Evolutionary conservation across 768 basidiomycete genomes (phyloP).

Genomic region (Boletus pseudo-olivaceus): DNA sequence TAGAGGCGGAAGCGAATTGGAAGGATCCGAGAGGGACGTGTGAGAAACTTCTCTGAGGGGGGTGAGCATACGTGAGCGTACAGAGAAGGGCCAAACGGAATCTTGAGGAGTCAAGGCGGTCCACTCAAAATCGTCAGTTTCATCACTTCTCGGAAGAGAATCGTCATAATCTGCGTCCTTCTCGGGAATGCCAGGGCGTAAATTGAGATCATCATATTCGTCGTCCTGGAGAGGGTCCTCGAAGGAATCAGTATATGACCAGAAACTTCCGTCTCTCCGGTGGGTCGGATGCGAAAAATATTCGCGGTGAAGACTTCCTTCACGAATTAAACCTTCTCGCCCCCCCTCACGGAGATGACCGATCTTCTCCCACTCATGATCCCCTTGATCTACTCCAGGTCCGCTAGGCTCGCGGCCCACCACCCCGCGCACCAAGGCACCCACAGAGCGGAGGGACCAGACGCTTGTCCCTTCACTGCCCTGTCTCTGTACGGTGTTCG

Average conservation of each 20-base stretch:
- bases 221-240: slow-evolving; percentile 27
- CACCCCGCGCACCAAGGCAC: slow-evolving; percentile 26
- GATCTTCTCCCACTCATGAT: slow-evolving; percentile 21
- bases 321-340: slow-evolving; percentile 22
- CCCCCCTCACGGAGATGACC: slow-evolving; percentile 8
- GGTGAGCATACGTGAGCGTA: slow-evolving; percentile 28
- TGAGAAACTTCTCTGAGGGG: slow-evolving; percentile 34
- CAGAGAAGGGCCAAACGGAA: slow-evolving; percentile 14
- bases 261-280: slow-evolving; percentile 16
- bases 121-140: slow-evolving; percentile 13
- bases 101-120: slow-evolving; percentile 11
- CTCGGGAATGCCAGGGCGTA: slow-evolving; percentile 10
- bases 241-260: slow-evolving; percentile 48
- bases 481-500: slow-evolving; percentile 31
- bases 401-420: slow-evolving; percentile 29
- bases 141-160: slow-evolving; percentile 8
- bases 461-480: slow-evolving; percentile 42
- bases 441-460: slow-evolving; percentile 51
- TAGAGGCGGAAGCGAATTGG: slow-evolving; percentile 24
- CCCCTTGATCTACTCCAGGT: slow-evolving; percentile 15
- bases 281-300: slow-evolving; percentile 5
- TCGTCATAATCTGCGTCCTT: slow-evolving; percentile 21
- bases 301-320: slow-evolving; percentile 9
- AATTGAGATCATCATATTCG: slow-evolving; percentile 13
- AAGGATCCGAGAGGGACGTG: slow-evolving; percentile 15